Percentiles rank a stretch among this genome's conserved stretches.
These are phyloP conservation scores for Ramichloridium luteum DNA, from an alignment of 2,329 filamentous ascomycete genomes.

Conservation along the genomic window DNA sequence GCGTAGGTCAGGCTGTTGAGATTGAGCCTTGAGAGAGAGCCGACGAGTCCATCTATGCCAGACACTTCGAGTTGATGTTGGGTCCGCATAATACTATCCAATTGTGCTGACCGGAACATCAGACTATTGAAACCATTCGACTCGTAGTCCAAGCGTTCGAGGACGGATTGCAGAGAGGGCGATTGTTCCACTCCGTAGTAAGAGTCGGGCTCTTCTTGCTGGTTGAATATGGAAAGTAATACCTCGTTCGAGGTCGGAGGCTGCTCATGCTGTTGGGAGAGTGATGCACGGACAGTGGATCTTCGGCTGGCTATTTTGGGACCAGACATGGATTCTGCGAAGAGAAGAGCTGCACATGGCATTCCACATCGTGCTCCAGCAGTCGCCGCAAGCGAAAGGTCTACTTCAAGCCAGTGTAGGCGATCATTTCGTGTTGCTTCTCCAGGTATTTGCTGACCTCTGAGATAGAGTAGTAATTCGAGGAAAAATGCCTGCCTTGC, in stretches of 20 bases:
- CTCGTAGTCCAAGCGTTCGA: conserved; percentile 80
- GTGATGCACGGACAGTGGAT: conserved; percentile 16
- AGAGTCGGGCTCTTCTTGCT: conserved; percentile 87
- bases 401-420: conserved; percentile 72
- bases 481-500: conserved; percentile 62
- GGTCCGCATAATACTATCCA: conserved; percentile 68
- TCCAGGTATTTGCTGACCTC: conserved; percentile 60
- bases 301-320: conserved; percentile 11
- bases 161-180: conserved; percentile 61
- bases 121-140: conserved; percentile 75
- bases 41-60: conserved; percentile 60
- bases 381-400: conserved; percentile 55
- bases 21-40: conserved; percentile 67
- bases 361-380: conserved; percentile 70
- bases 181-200: conserved; percentile 84
- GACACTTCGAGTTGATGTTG: conserved; percentile 42
- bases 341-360: conserved; percentile 74
- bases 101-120: conserved; percentile 79
- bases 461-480: conserved; percentile 74
- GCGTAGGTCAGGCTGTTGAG: conserved; percentile 77
- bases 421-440: conserved; percentile 72
- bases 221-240: conserved; percentile 73
- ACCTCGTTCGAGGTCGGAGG: conserved; percentile 47
- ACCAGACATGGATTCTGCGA: conserved; percentile 52
- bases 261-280: conserved; percentile 24